Conservation (phyloP, 148 eudicot species). For the Camellia japonica region DNA sequence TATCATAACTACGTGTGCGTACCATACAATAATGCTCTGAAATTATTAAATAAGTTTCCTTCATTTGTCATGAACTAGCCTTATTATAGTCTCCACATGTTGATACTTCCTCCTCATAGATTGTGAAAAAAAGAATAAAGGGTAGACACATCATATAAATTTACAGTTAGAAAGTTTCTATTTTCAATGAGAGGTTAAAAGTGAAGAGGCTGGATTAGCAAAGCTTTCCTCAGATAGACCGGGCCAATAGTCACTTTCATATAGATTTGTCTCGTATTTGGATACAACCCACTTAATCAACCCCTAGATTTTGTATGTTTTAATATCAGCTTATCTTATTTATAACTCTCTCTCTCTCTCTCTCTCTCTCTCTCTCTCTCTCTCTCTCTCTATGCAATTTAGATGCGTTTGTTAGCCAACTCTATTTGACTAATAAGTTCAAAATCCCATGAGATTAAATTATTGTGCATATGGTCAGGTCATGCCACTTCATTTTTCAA, state of each 20-base stretch:
- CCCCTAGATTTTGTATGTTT: not conserved
- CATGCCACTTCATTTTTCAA: not conserved
- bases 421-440: constrained; percentile 5
- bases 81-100: too few species aligned
- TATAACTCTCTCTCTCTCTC: not conserved
- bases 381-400: not conserved
- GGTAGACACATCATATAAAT: too few species aligned
- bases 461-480: not conserved
- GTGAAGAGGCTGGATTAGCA: not conserved
- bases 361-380: too few species aligned
- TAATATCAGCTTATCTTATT: not conserved
- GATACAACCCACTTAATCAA: not conserved
- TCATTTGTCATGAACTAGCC: too few species aligned
- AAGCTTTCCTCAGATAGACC: not conserved
- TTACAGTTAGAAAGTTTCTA: not conserved
- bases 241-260: constrained; percentile 4
- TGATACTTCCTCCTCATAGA: too few species aligned
- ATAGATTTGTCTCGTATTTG: not conserved
- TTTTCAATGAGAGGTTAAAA: not conserved
- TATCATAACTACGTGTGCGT: too few species aligned
- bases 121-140: too few species aligned
- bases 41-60: too few species aligned
- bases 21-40: too few species aligned
- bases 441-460: not conserved
- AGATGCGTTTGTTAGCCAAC: constrained; percentile 1